Evolutionary conservation across 352 stramenopile species (phyloP), one percentile per base, ranked within the genome.

Genomic region (Phytophthora pini): DNA sequence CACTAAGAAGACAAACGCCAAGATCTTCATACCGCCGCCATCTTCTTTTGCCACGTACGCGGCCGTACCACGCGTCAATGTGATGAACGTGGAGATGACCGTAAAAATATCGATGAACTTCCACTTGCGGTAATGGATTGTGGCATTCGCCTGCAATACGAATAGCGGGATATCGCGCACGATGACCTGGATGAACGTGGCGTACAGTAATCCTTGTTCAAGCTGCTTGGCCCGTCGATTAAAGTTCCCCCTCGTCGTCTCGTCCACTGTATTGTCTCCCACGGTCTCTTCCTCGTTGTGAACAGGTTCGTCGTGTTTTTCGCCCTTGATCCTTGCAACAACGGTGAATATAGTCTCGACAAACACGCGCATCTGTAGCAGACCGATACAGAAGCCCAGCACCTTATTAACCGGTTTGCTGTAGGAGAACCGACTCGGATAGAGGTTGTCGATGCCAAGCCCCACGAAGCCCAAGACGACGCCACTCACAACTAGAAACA

Each of bases 91-190:
- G 0, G 82, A 84, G 22, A 65, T 48, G 13, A 90, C 81, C 0
- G 83, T 79, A 61, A 81, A 87, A 1, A 92, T 60, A 47, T 92
- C 83, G 24, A 88, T 67, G 32, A 84, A 55, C 40, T 86, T 68
- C 81, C 80, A 90, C 76, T 90, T 92, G 72, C 81, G 83, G 66
- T 92, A 92, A 69, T 92, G 81, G 56, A 92, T 90, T 7, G 81
- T 92, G 7, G 83, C 83, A 44, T 92, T 92, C 8, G 83, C 79
- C 36, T 92, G 83, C 49, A 92, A 72, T 48, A 92, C 54, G 46
- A 92, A 92, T 45, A 92, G 64, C 54, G 83, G 81, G 34, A 90
- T 77, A 60, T 92, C 83, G 26, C 83, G 83, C 43, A 92, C 79
- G 31, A 92, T 79, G 31, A 72, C 74, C 36, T 92, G 83, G 43